Evolutionary conservation across 1,139 yeast species (phyloP).

Genomic region (Nakaseomyces delphensis): DNA sequence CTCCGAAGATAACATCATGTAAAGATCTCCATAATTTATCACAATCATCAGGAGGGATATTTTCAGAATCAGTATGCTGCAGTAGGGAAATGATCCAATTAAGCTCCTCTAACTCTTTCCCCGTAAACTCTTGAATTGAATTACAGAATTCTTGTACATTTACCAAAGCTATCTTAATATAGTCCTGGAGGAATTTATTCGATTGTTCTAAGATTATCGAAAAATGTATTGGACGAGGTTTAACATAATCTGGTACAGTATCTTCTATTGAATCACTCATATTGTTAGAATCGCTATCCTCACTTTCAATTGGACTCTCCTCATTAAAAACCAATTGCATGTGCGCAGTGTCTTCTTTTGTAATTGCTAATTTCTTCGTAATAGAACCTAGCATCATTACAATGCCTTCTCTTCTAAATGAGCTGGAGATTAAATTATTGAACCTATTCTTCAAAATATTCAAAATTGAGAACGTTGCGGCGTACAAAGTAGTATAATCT

Average conservation of each 20-base stretch:
- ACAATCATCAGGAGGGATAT: conserved; percentile 37
- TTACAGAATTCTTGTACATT: neutral
- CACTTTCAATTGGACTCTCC: conserved; percentile 19
- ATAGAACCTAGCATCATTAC: conserved; percentile 35
- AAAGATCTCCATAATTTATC: conserved; percentile 40
- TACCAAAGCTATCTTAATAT: neutral
- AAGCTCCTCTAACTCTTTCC: conserved; percentile 26
- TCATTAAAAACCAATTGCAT: conserved; percentile 9
- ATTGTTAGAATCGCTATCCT: conserved; percentile 27
- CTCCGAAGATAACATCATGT: conserved; percentile 30
- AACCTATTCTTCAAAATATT: conserved; percentile 39
- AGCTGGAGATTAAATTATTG: conserved; percentile 38
- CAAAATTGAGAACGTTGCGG: conserved; percentile 48
- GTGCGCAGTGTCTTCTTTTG: conserved; percentile 16
- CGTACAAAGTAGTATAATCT: conserved; percentile 36
- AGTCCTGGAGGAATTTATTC: conserved; percentile 5
- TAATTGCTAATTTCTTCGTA: conserved; percentile 6
- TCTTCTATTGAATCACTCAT: conserved; percentile 25
- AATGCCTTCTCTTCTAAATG: conserved; percentile 67
- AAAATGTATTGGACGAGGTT: conserved; percentile 20
- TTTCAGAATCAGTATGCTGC: conserved; percentile 12
- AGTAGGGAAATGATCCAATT: conserved; percentile 16
- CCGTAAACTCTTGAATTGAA: neutral
- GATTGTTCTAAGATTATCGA: conserved; percentile 15
- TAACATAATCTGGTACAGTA: conserved; percentile 21